A percentile compares a stretch with the other conserved stretches of the same genome.
phyloP scores from a whole-genome alignment of 225 moss, liverwort and hornwort species.

The Marchantia polymorpha region DNA sequence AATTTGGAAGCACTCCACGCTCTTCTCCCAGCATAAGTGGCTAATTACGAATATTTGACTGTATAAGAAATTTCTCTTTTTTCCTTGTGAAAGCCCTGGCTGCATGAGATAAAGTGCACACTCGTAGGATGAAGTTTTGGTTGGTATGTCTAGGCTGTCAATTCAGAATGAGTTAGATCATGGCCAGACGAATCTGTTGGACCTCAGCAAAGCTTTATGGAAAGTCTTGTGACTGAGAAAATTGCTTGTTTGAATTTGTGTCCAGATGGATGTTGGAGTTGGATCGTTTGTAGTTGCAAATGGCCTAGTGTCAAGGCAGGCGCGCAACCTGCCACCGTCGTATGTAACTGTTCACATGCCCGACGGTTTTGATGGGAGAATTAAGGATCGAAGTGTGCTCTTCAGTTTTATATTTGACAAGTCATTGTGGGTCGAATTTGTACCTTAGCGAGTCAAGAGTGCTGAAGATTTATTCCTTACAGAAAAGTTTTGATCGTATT shows the following conservation, averaged over 20 bases:
- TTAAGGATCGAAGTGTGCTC: background rate
- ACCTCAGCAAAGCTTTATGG: too few species aligned
- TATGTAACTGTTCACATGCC: conserved; percentile 34
- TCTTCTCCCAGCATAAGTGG: background rate
- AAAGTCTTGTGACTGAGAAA: background rate
- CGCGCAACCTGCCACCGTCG: conserved; percentile 66
- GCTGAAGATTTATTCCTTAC: background rate
- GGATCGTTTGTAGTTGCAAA: conserved; percentile 97
- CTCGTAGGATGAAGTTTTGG: background rate
- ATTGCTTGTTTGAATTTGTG: conserved; percentile 31
- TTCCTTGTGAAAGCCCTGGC: background rate
- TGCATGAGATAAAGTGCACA: background rate
- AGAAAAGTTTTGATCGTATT: background rate
- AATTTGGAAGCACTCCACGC: background rate
- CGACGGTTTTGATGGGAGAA: background rate
- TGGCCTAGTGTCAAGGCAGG: conserved; percentile 90
- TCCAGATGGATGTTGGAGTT: conserved; percentile 77
- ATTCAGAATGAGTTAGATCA: too few species aligned
- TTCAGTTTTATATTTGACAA: background rate
- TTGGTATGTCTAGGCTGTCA: background rate
- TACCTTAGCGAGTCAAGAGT: background rate
- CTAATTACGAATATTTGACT: background rate
- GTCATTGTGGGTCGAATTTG: background rate
- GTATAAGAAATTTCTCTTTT: background rate
- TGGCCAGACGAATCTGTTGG: too few species aligned